These are phyloP conservation scores for Colletotrichum lupini DNA, from an alignment of 2,329 filamentous ascomycete genomes.

Conservation along the genomic window DNA sequence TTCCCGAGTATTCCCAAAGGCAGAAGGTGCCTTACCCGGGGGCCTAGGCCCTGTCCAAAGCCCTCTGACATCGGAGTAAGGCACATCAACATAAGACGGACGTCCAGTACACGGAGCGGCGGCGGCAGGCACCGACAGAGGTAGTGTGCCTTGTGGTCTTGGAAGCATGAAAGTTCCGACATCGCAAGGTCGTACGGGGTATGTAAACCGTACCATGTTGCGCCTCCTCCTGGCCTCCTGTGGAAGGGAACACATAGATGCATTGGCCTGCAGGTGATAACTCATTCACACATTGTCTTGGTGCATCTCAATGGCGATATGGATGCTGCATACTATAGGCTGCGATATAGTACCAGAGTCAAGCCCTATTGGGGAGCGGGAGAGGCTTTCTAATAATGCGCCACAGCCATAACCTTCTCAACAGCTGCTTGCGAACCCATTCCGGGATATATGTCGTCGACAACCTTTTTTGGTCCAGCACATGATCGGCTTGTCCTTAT, in stretches of 20 bases:
- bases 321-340: background rate
- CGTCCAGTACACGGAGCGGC: background rate
- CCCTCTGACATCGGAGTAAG: conserved; percentile 19
- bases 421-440: background rate
- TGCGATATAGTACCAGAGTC: background rate
- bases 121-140: background rate
- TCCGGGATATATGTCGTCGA: too few relatives aligned
- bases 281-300: background rate
- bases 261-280: background rate
- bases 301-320: background rate
- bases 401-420: too few relatives aligned
- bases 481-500: background rate
- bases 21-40: background rate
- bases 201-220: background rate
- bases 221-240: background rate
- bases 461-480: background rate
- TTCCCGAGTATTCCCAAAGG: background rate
- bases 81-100: background rate
- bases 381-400: background rate
- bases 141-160: background rate
- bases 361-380: background rate
- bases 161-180: background rate
- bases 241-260: background rate
- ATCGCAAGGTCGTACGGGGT: background rate
- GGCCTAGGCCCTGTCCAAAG: background rate